Evolutionary conservation across 2,329 filamentous ascomycete species (phyloP), one percentile per base, ranked within the genome.

Genomic region (Paraphoma chrysanthemicola): DNA sequence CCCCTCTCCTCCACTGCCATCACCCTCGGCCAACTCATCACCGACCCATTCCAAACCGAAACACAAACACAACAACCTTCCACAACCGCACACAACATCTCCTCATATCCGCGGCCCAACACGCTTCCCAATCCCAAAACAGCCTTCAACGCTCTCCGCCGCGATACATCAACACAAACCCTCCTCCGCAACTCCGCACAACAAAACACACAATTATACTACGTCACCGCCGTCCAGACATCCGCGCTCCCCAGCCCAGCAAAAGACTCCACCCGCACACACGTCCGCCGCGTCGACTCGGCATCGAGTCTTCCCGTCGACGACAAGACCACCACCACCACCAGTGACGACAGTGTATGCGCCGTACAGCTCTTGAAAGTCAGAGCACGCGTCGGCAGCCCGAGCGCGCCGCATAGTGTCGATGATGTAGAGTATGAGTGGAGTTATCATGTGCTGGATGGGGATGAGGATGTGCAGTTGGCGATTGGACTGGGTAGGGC

Each of bases 161-260:
- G 59, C 30, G 64, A 70, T 38, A 53, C 63, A 17, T 44, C 58
- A 12, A 56, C 64, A 4, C 67, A 62, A 9, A 48, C 53, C 9
- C 71, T 64, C 36, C 58, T 75, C 14, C 63, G 60, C 55, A 63
- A 64, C 6, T 62, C 67, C 50, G 61, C 66, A 79, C 17, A 78
- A 81, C 46, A 80, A 79, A 68, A 87, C 85, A 62, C 62, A 44
- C 63, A 68, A 10, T 55, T 73, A 8, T 75, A 71, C 63, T 60
- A 83, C 79, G 45, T 82, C 75, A 52, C 82, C 70, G 1, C 79
- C 73, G 14, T 77, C 66, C 3, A 85, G 80, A 68, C 88, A 71
- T 68, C 33, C 64, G 67, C 28, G 58, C 56, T 3, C 68, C 66
- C 59, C 61, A 59, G 44, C 51, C 57, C 1, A 36, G 51, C 16